phyloP scores from a whole-genome alignment of 2,329 filamentous ascomycete genomes.

The Mycosphaerella sp. region DNA sequence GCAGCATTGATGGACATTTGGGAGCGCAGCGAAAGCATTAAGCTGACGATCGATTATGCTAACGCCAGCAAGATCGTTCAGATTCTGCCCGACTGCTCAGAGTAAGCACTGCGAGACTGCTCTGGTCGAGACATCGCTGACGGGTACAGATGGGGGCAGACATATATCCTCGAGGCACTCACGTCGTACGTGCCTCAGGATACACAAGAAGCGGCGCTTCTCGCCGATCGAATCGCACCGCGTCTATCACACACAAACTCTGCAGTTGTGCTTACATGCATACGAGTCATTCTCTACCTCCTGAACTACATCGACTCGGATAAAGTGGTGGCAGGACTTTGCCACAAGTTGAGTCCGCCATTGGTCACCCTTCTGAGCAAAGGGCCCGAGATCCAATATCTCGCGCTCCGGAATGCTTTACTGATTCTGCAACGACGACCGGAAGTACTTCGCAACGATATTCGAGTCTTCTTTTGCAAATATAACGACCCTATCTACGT shows the following conservation, averaged over 20 bases:
- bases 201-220: constrained; percentile 73
- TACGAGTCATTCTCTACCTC: constrained; percentile 90
- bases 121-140: constrained; percentile 22
- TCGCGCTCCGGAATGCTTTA: constrained; percentile 87
- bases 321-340: constrained; percentile 78
- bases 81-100: constrained; percentile 92
- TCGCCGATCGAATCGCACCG: constrained; percentile 92
- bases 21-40: constrained; percentile 96
- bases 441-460: constrained; percentile 91
- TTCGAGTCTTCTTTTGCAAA: constrained; percentile 99
- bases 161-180: constrained; percentile 93
- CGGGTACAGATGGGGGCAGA: constrained; percentile 82
- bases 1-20: constrained; percentile 94
- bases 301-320: constrained; percentile 98
- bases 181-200: constrained; percentile 98
- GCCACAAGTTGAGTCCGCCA: constrained; percentile 88
- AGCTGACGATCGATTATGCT: constrained; percentile 93
- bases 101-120: constrained; percentile 53
- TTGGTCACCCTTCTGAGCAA: constrained; percentile 93
- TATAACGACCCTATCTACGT: constrained; percentile 99
- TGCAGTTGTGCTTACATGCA: constrained; percentile 90
- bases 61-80: constrained; percentile 98
- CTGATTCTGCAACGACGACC: constrained; percentile 88
- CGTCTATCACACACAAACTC: constrained; percentile 96
- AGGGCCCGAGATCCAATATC: constrained; percentile 95